These are phyloP conservation scores for Dimargaris verticillata DNA, from an alignment of 192 early-diverging fungal species.

Conservation along the genomic window DNA sequence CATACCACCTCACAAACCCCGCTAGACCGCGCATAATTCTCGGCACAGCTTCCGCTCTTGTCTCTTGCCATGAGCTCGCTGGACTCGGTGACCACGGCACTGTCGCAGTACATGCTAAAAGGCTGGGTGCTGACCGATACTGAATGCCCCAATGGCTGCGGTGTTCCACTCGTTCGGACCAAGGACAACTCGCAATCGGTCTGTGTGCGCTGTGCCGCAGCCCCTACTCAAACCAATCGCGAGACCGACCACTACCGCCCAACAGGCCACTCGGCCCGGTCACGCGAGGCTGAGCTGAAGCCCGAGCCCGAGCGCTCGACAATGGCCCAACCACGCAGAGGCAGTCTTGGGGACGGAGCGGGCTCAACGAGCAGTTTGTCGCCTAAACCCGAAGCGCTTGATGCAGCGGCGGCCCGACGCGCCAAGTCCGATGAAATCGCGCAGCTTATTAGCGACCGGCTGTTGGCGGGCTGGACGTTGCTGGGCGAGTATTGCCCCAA, in stretches of 20 bases:
- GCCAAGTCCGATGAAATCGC: not conserved
- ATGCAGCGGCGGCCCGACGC: not conserved
- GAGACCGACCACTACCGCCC: too few species aligned
- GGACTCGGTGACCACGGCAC: not conserved
- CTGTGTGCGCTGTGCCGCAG: not conserved
- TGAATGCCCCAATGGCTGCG: constrained; percentile 4
- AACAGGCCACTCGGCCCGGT: not conserved
- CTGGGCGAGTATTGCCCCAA: not conserved
- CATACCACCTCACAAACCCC: too few species aligned
- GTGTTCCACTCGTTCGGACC: constrained; percentile 1
- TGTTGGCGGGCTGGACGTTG: not conserved
- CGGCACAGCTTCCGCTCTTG: too few species aligned
- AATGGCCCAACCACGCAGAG: too few species aligned
- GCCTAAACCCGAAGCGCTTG: not conserved
- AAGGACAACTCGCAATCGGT: not conserved
- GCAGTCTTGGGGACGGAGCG: too few species aligned
- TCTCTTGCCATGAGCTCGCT: not conserved
- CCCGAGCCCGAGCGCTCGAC: not conserved
- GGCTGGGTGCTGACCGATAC: constrained; percentile 5
- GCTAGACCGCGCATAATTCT: too few species aligned
- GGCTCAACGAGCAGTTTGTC: too few species aligned
- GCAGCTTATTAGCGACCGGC: not conserved
- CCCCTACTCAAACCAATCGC: too few species aligned
- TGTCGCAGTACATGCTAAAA: constrained; percentile 7
- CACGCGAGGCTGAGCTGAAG: not conserved